Percentiles rank a stretch among this genome's conserved stretches.
Evolutionary conservation across 257 asterid species (phyloP).

Genomic region (Solanum neorickii): DNA sequence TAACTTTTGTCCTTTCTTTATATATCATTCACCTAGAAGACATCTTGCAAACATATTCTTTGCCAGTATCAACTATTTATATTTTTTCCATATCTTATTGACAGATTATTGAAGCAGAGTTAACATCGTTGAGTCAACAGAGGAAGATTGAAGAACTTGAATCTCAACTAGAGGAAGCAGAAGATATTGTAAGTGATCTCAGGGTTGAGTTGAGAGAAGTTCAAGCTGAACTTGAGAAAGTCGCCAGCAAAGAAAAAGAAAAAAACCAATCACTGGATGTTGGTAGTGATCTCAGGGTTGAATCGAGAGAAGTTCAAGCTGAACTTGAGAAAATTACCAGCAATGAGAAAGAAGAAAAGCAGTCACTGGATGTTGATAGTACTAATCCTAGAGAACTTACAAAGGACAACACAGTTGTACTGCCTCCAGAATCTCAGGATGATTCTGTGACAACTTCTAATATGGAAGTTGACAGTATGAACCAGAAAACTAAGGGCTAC

Average conservation of each 20-base stretch:
- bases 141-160: conserved; percentile 74
- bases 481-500: conserved; percentile 12
- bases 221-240: conserved; percentile 43
- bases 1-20: background rate
- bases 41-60: background rate
- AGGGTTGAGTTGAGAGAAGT: conserved; percentile 56
- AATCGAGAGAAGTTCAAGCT: conserved; percentile 42
- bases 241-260: background rate
- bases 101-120: conserved; percentile 54
- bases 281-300: conserved; percentile 13
- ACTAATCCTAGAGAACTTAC: conserved; percentile 12
- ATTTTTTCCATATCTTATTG: background rate
- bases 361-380: background rate
- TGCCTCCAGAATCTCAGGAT: conserved; percentile 11
- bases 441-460: conserved; percentile 12
- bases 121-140: conserved; percentile 43
- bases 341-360: background rate
- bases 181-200: conserved; percentile 77
- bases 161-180: conserved; percentile 93
- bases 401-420: conserved; percentile 5
- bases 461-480: conserved; percentile 3
- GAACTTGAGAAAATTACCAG: conserved; percentile 30
- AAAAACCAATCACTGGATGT: background rate
- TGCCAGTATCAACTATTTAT: background rate
- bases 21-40: background rate